These are phyloP conservation scores for Alliaria petiolata DNA, from an alignment of 345 rosid genomes.

Conservation along the genomic window DNA sequence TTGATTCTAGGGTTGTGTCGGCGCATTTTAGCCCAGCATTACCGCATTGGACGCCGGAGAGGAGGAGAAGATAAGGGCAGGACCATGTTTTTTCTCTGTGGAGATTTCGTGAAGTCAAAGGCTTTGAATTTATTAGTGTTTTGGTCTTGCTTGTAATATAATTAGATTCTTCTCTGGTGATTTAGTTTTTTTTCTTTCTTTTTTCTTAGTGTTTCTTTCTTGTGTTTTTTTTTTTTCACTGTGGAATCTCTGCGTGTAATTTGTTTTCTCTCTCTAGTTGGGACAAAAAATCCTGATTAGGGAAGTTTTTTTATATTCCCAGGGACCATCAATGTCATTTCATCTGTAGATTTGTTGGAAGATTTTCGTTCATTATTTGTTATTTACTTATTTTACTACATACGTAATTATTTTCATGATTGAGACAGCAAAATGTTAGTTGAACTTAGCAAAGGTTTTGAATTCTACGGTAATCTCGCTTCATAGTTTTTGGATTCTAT, in stretches of 20 bases:
- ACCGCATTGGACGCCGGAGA: constrained; percentile 84
- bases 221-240: constrained; percentile 2
- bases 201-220: neutral
- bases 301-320: constrained; percentile 30
- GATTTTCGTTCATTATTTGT: neutral
- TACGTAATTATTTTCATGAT: no score
- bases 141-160: constrained; percentile 36
- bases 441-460: no score
- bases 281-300: constrained; percentile 22
- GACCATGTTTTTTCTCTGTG: constrained; percentile 15
- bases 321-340: constrained; percentile 15
- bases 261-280: constrained; percentile 27
- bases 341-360: neutral
- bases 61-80: constrained; percentile 37
- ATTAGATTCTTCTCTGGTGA: constrained; percentile 22
- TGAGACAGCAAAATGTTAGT: no score
- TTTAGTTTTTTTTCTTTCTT: neutral
- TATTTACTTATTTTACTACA: no score
- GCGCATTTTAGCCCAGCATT: constrained; percentile 63
- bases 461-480: no score
- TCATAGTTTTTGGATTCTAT: no score
- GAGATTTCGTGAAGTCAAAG: constrained; percentile 31
- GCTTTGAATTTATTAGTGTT: constrained; percentile 18
- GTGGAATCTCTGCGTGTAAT: constrained; percentile 24
- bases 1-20: constrained; percentile 72